phyloP scores from a whole-genome alignment of 352 stramenopile genomes.

The Phytophthora kernoviae region DNA sequence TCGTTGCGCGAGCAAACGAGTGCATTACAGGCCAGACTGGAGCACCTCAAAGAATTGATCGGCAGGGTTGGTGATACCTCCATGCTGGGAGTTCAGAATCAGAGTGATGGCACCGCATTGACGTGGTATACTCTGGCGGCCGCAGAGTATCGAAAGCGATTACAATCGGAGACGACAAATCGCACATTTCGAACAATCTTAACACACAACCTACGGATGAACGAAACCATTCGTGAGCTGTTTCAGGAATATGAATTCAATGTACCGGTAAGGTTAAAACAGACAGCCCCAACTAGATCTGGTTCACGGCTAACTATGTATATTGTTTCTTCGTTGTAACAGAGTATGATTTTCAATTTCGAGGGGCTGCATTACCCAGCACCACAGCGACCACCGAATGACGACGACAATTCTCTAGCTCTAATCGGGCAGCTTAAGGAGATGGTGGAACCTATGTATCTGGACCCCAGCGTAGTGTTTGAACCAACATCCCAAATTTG shows the following conservation, averaged over 20 bases:
- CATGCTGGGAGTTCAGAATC: background rate
- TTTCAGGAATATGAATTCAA: conserved; percentile 21
- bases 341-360: conserved; percentile 10
- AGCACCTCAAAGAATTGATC: conserved; percentile 9
- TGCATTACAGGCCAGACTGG: conserved; percentile 22
- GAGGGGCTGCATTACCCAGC: background rate
- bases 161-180: conserved; percentile 27
- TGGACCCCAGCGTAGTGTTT: conserved; percentile 23
- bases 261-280: conserved; percentile 4
- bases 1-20: conserved; percentile 14
- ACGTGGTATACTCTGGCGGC: conserved; percentile 23
- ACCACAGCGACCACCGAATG: background rate
- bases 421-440: conserved; percentile 29
- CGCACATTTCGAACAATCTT: conserved; percentile 21
- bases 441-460: conserved; percentile 21
- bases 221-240: conserved; percentile 4
- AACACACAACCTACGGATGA: conserved; percentile 19
- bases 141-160: conserved; percentile 21
- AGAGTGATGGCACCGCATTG: background rate
- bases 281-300: background rate
- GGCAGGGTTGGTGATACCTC: background rate
- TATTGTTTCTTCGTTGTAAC: background rate
- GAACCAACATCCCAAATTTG: background rate
- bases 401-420: background rate
- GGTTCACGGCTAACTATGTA: background rate